Evolutionary conservation across 257 asterid species (phyloP).

Genomic region (Plantago major): DNA sequence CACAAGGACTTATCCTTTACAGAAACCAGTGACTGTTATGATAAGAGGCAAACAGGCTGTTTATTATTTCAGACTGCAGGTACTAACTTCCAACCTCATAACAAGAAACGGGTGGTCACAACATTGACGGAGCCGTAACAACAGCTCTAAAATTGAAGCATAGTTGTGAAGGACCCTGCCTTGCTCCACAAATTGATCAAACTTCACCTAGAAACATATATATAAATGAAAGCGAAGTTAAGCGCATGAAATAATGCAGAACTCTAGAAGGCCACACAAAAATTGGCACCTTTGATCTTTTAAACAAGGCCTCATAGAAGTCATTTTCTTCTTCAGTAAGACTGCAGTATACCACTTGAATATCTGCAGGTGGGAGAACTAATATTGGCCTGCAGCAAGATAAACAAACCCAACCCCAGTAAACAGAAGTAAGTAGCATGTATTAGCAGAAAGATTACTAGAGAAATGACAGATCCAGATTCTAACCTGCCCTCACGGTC

Average conservation of each 20-base stretch:
- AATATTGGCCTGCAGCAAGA: constrained; percentile 64
- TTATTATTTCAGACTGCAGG: not conserved
- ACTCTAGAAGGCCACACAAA: constrained; percentile 5
- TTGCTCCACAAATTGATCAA: constrained; percentile 94
- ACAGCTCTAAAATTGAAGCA: constrained; percentile 94
- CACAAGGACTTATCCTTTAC: not conserved
- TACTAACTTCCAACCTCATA: constrained; percentile 59
- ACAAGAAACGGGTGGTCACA: constrained; percentile 99
- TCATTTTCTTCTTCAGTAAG: constrained; percentile 81
- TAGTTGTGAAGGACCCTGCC: constrained; percentile 96
- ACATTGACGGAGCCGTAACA: constrained; percentile 97
- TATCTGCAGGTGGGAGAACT: constrained; percentile 91
- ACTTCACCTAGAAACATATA: constrained; percentile 58
- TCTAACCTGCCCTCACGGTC: constrained; percentile 87
- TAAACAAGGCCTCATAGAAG: constrained; percentile 91
- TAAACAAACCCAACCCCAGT: constrained; percentile 8
- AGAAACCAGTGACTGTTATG: not conserved
- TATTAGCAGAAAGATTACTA: constrained; percentile 6
- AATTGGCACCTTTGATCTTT: constrained; percentile 71
- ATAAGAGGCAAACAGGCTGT: not conserved
- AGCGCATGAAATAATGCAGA: constrained; percentile 15
- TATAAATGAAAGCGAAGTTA: constrained; percentile 17
- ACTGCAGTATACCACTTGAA: constrained; percentile 80
- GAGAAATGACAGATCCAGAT: constrained; percentile 10
- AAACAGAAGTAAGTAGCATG: constrained; percentile 21